A percentile compares a stretch with the other conserved stretches of the same genome.
phyloP scores from a whole-genome alignment of 2,329 filamentous ascomycete genomes.

The Fusarium neocosmosporiellum region DNA sequence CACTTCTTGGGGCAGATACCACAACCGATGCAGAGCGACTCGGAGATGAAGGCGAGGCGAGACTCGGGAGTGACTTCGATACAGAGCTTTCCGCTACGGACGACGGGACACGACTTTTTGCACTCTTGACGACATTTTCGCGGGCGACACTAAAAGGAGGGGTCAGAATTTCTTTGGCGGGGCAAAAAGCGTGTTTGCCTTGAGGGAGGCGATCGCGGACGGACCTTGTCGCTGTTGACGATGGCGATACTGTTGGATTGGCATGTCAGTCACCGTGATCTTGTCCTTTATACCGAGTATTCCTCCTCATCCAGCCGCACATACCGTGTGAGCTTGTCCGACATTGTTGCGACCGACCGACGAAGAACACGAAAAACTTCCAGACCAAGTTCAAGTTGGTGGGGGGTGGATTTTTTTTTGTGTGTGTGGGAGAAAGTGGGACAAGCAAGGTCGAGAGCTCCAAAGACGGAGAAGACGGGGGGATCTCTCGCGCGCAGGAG shows the following conservation, averaged over 20 bases:
- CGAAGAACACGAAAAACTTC: slow-evolving; percentile 20
- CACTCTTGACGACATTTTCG: slow-evolving; percentile 97
- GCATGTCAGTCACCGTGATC: slow-evolving; percentile 38
- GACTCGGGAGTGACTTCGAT: slow-evolving; percentile 92
- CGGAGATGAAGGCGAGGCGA: slow-evolving; percentile 97
- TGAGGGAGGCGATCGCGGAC: slow-evolving; percentile 27
- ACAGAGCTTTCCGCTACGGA: slow-evolving; percentile 96
- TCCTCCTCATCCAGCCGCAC: slow-evolving; percentile 44
- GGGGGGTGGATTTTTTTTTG: slow-evolving; percentile 26
- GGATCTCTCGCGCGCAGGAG: slow-evolving; percentile 32
- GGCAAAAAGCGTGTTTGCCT: slow-evolving; percentile 28
- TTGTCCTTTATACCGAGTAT: background rate
- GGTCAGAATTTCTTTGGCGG: slow-evolving; percentile 43
- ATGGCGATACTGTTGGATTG: slow-evolving; percentile 84
- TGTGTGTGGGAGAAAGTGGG: slow-evolving; percentile 26
- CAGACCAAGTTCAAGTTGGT: background rate
- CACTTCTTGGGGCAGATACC: slow-evolving; percentile 99
- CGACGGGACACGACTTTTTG: slow-evolving; percentile 98
- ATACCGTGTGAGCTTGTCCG: slow-evolving; percentile 95
- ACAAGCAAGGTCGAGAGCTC: slow-evolving; percentile 5
- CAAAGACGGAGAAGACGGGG: slow-evolving; percentile 13
- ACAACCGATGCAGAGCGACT: slow-evolving; percentile 95
- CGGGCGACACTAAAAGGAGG: slow-evolving; percentile 51
- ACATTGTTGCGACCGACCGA: slow-evolving; percentile 68
- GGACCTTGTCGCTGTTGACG: slow-evolving; percentile 96